Evolutionary conservation across 192 early-diverging fungal species (phyloP).

Genomic region (Rhizoclosmatium globosum): DNA sequence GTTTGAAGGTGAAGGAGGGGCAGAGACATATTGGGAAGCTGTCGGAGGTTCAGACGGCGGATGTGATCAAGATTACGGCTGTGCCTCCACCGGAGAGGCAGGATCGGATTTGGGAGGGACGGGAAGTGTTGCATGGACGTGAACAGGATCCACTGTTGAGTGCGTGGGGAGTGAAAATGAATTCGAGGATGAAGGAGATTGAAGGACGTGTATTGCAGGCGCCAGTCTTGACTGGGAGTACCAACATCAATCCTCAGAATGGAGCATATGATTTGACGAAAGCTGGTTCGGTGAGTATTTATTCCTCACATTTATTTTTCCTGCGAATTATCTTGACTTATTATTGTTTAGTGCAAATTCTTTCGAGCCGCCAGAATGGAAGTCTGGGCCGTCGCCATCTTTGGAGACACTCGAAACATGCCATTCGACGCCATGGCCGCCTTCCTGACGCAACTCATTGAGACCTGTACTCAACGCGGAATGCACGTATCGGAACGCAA

Average conservation of each 20-base stretch:
- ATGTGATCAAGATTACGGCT: conserved; percentile 43
- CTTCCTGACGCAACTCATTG: neutral
- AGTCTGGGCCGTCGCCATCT: conserved; percentile 22
- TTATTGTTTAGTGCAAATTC: conserved; percentile 9
- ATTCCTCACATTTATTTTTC: no score
- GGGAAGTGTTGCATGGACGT: neutral
- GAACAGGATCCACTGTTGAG: neutral
- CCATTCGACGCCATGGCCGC: conserved; percentile 16
- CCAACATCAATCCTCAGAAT: conserved; percentile 21
- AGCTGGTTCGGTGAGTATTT: neutral
- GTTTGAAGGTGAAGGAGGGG: conserved; percentile 18
- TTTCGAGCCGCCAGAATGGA: conserved; percentile 22
- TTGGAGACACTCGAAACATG: conserved; percentile 25
- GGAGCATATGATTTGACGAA: conserved; percentile 21
- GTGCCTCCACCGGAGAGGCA: conserved; percentile 33
- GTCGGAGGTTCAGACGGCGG: conserved; percentile 39
- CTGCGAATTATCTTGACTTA: no score
- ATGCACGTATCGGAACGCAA: conserved; percentile 14
- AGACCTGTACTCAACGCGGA: conserved; percentile 18
- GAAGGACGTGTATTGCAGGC: conserved; percentile 43
- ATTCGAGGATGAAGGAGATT: conserved; percentile 46
- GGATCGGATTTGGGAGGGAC: conserved; percentile 23
- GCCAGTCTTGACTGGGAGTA: conserved; percentile 25
- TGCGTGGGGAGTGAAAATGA: conserved; percentile 42
- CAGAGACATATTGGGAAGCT: conserved; percentile 41